Percentiles rank a stretch among this genome's conserved stretches.
Evolutionary conservation across 176 grass and related monocot genomes (phyloP).

Genomic region (Musa acuminata): DNA sequence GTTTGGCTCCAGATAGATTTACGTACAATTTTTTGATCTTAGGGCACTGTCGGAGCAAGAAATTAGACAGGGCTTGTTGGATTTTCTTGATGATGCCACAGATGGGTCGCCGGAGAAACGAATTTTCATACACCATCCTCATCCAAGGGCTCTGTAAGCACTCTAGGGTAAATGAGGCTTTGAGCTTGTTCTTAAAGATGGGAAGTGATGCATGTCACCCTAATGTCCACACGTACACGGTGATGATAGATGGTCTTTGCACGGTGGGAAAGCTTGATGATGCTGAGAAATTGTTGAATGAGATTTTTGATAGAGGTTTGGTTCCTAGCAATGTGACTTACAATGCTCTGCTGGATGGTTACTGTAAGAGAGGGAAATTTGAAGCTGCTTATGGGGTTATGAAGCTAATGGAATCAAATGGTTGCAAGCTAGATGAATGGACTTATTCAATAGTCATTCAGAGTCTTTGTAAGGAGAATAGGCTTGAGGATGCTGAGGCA

Average conservation of each 20-base stretch:
- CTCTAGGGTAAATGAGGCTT: slow-evolving; percentile 25
- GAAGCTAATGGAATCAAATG: background rate
- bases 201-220: slow-evolving; percentile 43
- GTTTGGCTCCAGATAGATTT: slow-evolving; percentile 15
- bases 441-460: slow-evolving; percentile 4
- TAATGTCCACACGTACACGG: slow-evolving; percentile 45
- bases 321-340: slow-evolving; percentile 9
- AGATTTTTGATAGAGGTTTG: slow-evolving; percentile 1
- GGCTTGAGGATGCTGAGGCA: slow-evolving; percentile 17
- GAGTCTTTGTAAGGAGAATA: slow-evolving; percentile 2
- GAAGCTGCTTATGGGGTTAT: slow-evolving; percentile 5
- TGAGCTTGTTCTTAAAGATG: slow-evolving; percentile 49
- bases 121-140: slow-evolving; percentile 69
- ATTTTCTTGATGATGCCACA: slow-evolving; percentile 26
- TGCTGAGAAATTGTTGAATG: slow-evolving; percentile 16
- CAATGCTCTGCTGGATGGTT: slow-evolving; percentile 10
- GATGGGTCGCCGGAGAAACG: slow-evolving; percentile 49
- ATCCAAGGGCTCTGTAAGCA: slow-evolving; percentile 57
- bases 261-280: slow-evolving; percentile 37
- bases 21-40: slow-evolving; percentile 22
- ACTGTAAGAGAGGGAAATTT: background rate
- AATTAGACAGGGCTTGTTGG: slow-evolving; percentile 4
- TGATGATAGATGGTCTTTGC: slow-evolving; percentile 54
- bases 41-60: background rate
- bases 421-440: background rate